These are phyloP conservation scores for Colletotrichum sp. DNA, from an alignment of 2,329 filamentous ascomycete genomes.

Conservation along the genomic window DNA sequence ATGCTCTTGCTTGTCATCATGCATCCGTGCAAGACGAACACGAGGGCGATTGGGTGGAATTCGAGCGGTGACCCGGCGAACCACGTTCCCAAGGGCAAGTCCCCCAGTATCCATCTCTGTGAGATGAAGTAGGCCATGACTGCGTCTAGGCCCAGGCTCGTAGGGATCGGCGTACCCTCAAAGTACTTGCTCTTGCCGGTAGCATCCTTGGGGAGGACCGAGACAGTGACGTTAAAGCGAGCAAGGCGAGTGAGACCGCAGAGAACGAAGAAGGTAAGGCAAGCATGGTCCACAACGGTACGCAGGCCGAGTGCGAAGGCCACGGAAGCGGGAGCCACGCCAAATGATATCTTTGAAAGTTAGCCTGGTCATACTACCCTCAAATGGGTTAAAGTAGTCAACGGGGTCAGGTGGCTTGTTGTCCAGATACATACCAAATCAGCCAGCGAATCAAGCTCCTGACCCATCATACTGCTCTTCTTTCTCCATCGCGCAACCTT, in stretches of 20 bases:
- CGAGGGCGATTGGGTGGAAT: constrained; percentile 79
- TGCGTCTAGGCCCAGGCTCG: constrained; percentile 78
- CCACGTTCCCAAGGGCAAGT: constrained; percentile 78
- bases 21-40: constrained; percentile 90
- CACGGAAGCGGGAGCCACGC: constrained; percentile 84
- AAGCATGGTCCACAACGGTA: constrained; percentile 81
- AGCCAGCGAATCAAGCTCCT: constrained; percentile 94
- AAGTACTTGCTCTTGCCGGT: constrained; percentile 94
- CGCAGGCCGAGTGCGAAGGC: constrained; percentile 91
- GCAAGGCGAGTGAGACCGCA: constrained; percentile 93
- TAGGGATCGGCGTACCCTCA: constrained; percentile 96
- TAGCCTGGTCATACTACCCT: not conserved
- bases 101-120: constrained; percentile 78
- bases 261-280: constrained; percentile 87
- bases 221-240: constrained; percentile 96
- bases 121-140: constrained; percentile 91
- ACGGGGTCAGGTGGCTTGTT: not conserved
- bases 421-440: constrained; percentile 75
- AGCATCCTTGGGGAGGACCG: constrained; percentile 87
- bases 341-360: constrained; percentile 84
- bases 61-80: constrained; percentile 73
- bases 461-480: constrained; percentile 97
- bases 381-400: not conserved
- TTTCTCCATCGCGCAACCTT: constrained; percentile 95
- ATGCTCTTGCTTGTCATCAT: constrained; percentile 96